These are phyloP conservation scores for Lactuca sativa DNA, from an alignment of 129 eudicot species.

Conservation along the genomic window DNA sequence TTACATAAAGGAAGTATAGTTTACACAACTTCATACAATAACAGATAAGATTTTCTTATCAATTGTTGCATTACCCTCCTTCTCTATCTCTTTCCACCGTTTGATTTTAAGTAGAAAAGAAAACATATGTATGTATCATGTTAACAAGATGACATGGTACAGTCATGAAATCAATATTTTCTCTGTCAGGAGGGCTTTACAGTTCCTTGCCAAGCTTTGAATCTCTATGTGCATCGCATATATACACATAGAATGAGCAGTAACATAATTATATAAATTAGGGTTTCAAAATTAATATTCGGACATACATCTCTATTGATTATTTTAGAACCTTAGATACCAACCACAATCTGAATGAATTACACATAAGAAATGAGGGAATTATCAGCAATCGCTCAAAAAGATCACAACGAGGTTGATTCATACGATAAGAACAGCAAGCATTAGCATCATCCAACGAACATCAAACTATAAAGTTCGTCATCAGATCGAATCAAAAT, in stretches of 20 bases:
- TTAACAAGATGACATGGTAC: conserved; percentile 7
- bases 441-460: not conserved
- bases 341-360: not conserved
- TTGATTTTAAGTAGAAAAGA: not conserved
- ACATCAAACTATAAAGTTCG: conserved; percentile 4
- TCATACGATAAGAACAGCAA: conserved; percentile 7
- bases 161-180: not conserved
- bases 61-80: not conserved
- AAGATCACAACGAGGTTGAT: not conserved
- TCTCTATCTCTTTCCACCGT: not conserved
- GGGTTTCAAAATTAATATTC: conserved; percentile 20
- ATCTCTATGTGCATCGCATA: conserved; percentile 4
- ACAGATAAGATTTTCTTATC: not conserved
- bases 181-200: not conserved
- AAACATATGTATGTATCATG: conserved; percentile 10
- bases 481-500: conserved; percentile 17
- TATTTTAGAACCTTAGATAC: not conserved
- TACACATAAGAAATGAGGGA: not conserved
- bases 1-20: not conserved
- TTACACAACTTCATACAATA: not conserved
- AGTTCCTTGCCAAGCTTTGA: not conserved
- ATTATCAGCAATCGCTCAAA: conserved; percentile 3
- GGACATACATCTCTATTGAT: not conserved
- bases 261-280: conserved; percentile 1
- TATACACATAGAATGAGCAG: conserved; percentile 4